Base-by-base conservation (phyloP, 2,329 filamentous ascomycete genomes). In the Canariomyces notabilis region DNA sequence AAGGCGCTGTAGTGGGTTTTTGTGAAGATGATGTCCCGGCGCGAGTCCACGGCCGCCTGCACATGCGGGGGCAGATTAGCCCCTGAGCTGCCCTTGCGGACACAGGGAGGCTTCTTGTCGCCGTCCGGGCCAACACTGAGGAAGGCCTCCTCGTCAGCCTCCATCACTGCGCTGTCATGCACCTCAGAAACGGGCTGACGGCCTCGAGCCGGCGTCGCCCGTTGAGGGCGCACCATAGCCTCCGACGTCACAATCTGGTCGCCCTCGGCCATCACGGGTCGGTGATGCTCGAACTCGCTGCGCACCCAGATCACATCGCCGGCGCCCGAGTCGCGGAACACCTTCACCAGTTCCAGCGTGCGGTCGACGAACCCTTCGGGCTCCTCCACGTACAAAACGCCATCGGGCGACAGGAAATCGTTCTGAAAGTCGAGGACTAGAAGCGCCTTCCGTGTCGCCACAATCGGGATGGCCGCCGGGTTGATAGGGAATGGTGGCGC, bases 1-100 rank as follows among this genome's bases (percentile, higher is more conserved):
- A 97, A 90, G 12, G 90, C 90, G 4, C 93, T 97, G 65, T 97
- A 97, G 56, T 88, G 79, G 5, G 81, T 81, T 65, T 95, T 97
- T 43, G 75, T 69, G 44, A 82, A 63, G 37, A 71, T 61, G 35
- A 74, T 59, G 51, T 84, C 80, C 34, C 63, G 49, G 7, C 45
- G 63, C 63, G 55, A 71, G 61, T 62, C 79, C 56, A 72, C 63
- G 31, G 61, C 66, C 5, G 64, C 61, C 46, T 68, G 62, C n/a
- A 78, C 62, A 1, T 59, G 56, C 2, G 67, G 58, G 0, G 71
- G 66, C 29, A 80, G 65, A 44, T 73, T 70, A 16, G 66, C 65
- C 6, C 76, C 78, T 5, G 58, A 48, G 2, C 75, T 70, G 32
- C 65, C 68, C 16, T 65, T 61, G 37, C 67, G 66, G 14, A 77